These are phyloP conservation scores for Licmophora abbreviata DNA, from an alignment of 108 stramenopile species.

Conservation along the genomic window DNA sequence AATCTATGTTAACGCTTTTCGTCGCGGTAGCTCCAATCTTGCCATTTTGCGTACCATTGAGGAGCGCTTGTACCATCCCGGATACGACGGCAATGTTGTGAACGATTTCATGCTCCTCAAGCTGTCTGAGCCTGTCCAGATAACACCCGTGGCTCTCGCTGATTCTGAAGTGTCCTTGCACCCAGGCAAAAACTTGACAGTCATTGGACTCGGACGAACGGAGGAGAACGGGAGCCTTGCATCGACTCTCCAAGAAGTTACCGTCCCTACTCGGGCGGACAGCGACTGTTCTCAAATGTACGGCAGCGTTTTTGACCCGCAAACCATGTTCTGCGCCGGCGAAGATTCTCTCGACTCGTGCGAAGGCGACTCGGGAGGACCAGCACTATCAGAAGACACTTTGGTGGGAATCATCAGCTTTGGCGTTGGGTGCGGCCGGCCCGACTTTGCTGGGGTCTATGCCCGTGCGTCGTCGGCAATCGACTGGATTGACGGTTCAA, in stretches of 20 bases:
- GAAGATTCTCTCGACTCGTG: constrained; percentile 30
- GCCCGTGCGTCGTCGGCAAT: constrained; percentile 30
- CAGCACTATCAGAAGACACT: constrained; percentile 5
- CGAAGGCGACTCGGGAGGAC: constrained; percentile 54
- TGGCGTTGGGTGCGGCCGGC: constrained; percentile 23
- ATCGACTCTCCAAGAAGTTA: constrained; percentile 27
- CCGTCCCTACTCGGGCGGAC: constrained; percentile 9
- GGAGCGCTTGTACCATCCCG: too few relatives aligned
- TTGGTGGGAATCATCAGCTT: constrained; percentile 24
- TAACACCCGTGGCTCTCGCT: too few relatives aligned
- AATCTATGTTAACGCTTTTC: too few relatives aligned
- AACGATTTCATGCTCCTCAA: constrained; percentile 34
- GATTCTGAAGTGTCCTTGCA: too few relatives aligned
- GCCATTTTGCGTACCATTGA: too few relatives aligned
- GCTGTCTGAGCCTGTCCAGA: constrained; percentile 3
- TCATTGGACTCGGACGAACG: constrained; percentile 41
- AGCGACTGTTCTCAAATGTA: constrained; percentile 11
- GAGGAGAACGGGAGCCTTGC: not conserved
- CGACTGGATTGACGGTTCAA: constrained; percentile 40
- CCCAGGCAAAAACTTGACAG: constrained; percentile 13
- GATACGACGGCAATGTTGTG: too few relatives aligned
- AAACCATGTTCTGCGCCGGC: constrained; percentile 36
- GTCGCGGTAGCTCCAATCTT: too few relatives aligned
- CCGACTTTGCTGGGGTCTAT: constrained; percentile 40
- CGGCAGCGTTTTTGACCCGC: constrained; percentile 11